Base-by-base conservation (phyloP, 495 filamentous ascomycete species). In the Penicillium cosmopolitanum region DNA sequence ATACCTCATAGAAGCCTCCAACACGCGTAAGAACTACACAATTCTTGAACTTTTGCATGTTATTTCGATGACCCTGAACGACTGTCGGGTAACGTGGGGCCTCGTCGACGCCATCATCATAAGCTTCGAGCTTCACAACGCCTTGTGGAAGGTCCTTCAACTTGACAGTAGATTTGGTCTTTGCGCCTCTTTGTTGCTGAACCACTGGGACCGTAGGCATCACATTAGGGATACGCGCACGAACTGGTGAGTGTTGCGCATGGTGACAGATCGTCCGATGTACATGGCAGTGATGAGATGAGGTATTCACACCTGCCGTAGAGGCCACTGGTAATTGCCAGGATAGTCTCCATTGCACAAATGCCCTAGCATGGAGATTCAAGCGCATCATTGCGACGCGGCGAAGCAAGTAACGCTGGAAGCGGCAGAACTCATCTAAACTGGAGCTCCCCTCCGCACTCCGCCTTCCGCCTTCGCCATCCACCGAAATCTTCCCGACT, bases 21-120 rank as follows among this genome's bases (percentile, higher is more conserved):
- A 98, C 91, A 36, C 93, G 82, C 4, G 95, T 98, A 54, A 98
- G 75, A 19, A 98, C 69, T 23, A 98, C 89, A 72, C 92, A 96
- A 62, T 93, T 90, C 64, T 87, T 84, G 77, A 96, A 96, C 62
- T 87, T 91, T 56, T 85, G 83, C 89, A 98, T 96, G 69, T 96
- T 94, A 58, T 88, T 89, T 36, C 85, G 82, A n/a, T 91, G 92
- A 66, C 96, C 91, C 63, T 90, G 86, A n/a, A 98, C 78, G 11
- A 97, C 91, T 11, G 90, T 87, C 4, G 95, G 93, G 69, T 96
- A 97, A 42, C 78, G 73, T 21, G 89, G 89, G 21, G 72, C 80
- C 53, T 82, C 77, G 56, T 87, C 77, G 11, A 65, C 62, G 2
- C 56, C 61, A 60, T 81, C 73, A 40, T 82, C 63, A 35, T 80